Evolutionary conservation across 2,329 filamentous ascomycete species (phyloP), one percentile per base, ranked within the genome.

Genomic region (Pseudovirgaria hyperparasitica): DNA sequence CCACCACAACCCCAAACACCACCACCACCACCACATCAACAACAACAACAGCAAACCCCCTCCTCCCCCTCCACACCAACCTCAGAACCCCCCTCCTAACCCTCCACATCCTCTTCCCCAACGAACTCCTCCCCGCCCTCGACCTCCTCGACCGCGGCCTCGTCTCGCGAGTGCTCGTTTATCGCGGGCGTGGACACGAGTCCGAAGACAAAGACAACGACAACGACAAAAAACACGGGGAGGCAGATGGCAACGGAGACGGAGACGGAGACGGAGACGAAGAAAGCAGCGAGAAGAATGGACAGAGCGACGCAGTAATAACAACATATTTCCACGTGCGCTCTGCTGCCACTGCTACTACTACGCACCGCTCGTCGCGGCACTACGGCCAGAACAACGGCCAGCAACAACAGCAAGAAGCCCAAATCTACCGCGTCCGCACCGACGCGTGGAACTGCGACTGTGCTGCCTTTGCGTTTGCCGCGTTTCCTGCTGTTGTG

Each of bases 401-500:
- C 40, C 21, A 25, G 11, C 31, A 9, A n/a, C 13, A 9, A 18
- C 15, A 10, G 23, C 17, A n/a, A 16, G n/a, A 16, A 19, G 16
- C 15, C 10, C 14, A 12, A 4, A 35, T 24, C 26, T 92, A 94
- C 54, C 62, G 81, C 40, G 80, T 96, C 10, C 70, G 76, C 7
- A 64, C 86, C 2, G 41, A 52, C 1, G 72, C 77, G 2, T 96
- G 90, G 90, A 85, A 79, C 51, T 98, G 90, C 54, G 82, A 73
- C 1, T 98, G 90, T 58, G 78, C 85, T 4, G 76, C 74, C 2
- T 96, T 96, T 52, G 67, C 77, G 0, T 76, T 92, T 35, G 63
- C 76, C 12, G 70, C 76, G 3, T 86, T 85, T 40, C 50, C 58
- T 3, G 50, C 54, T 11, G 26, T 7, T 14, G 10, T 22, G 15